Evolutionary conservation across 257 asterid genomes (phyloP), one percentile per base, ranked within the genome.

Genomic region (Salvia rosmarinus): DNA sequence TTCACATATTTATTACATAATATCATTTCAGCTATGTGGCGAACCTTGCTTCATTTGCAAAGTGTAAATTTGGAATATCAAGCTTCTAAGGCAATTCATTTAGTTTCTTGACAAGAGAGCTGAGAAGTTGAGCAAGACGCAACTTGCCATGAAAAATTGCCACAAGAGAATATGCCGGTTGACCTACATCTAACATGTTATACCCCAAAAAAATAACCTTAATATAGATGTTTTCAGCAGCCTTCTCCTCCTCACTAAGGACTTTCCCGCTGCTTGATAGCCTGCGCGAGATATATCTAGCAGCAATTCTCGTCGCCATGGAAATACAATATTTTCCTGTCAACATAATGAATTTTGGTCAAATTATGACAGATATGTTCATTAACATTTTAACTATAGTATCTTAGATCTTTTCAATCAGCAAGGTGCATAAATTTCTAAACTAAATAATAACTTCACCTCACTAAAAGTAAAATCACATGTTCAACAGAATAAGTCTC

Each of bases 191-290:
- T 23, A 54, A 40, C 28, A 56, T 32, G 39, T n/a, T 21, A 20
- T 37, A 62, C 32, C 50, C 60, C 42, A 51, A 58, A 57, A 35
- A 21, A 54, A 43, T 77, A 49, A 94, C 98, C 98, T 91, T 91
- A 71, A 94, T 91, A 81, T 86, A 94, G 78, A 94, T 71, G 79
- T 91, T 94, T 85, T 94, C 99, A 55, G 99, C 99, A 83, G 99
- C 99, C 87, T 84, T 88, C 83, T 91, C 99, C 86, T 94, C 99
- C 92, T 94, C 96, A 37, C 93, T 66, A 64, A 91, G 85, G 64
- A 94, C 44, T 78, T 78, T 94, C 63, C 98, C 96, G 71, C 86
- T 42, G 61, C 95, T 85, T 67, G 93, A 91, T 50, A 94, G 79
- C 87, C 96, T 85, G 50, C 99, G 93, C 49, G 95, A 79, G 32